Evolutionary conservation across 2,329 filamentous ascomycete genomes (phyloP).

Genomic region (Ophiosphaerella herpotricha): DNA sequence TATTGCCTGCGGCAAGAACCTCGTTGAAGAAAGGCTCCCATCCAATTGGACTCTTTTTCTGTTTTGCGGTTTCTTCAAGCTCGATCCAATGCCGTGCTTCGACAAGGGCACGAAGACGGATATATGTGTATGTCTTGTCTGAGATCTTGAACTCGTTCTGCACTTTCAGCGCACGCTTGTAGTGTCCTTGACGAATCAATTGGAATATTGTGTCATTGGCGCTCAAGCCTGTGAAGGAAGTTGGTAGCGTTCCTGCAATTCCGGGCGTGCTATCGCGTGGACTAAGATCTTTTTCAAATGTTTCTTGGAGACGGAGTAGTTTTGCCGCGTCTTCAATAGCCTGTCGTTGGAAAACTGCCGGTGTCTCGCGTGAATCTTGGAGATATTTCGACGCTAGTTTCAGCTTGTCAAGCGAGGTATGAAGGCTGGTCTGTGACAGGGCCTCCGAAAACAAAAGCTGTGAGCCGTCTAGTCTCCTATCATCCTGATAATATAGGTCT

Average conservation of each 20-base stretch:
- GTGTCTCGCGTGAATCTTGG: constrained; percentile 78
- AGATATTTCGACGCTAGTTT: constrained; percentile 84
- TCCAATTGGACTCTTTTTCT: constrained; percentile 85
- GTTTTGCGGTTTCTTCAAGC: constrained; percentile 80
- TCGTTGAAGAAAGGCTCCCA: constrained; percentile 98
- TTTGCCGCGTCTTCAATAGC: constrained; percentile 79
- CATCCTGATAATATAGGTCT: constrained; percentile 96
- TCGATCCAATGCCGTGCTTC: constrained; percentile 90
- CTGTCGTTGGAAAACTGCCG: constrained; percentile 70
- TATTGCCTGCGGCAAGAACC: constrained; percentile 84
- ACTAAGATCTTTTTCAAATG: constrained; percentile 79
- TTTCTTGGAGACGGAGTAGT: constrained; percentile 83
- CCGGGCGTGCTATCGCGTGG: constrained; percentile 53
- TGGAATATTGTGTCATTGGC: constrained; percentile 93
- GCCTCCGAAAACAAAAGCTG: constrained; percentile 87
- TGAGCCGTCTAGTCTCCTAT: constrained; percentile 84
- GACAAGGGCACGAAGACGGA: constrained; percentile 82
- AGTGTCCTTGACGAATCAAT: constrained; percentile 79
- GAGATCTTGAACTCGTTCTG: constrained; percentile 91
- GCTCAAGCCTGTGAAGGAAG: constrained; percentile 76
- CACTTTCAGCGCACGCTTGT: constrained; percentile 83
- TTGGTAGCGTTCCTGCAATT: constrained; percentile 34
- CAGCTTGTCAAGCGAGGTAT: constrained; percentile 80
- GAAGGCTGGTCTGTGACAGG: constrained; percentile 70
- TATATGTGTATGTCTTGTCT: constrained; percentile 89